phyloP scores from a whole-genome alignment of 352 stramenopile genomes.

The Sclerospora graminicola region DNA sequence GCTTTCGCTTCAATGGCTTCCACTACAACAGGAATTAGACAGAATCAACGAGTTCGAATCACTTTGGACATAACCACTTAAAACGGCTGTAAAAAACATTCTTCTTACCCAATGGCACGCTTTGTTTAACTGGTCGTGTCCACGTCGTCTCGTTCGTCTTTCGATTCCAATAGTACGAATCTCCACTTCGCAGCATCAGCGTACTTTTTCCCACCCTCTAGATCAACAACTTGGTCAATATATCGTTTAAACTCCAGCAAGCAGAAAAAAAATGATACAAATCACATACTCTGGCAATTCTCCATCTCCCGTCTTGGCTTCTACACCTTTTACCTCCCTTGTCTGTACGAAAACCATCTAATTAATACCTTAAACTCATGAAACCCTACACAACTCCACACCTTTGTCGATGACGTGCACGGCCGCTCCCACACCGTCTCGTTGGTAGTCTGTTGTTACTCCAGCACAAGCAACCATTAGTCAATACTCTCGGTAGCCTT shows the following conservation, averaged over 20 bases:
- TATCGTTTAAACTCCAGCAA: no score
- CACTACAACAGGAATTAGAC: conserved; percentile 10
- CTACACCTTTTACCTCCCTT: neutral
- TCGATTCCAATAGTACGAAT: conserved; percentile 69
- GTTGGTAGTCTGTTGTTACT: conserved; percentile 37
- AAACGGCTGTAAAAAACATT: no score
- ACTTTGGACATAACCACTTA: no score
- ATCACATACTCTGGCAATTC: conserved; percentile 15
- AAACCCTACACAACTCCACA: neutral
- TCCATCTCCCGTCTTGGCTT: conserved; percentile 1
- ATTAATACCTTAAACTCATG: neutral
- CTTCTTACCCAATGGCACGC: conserved; percentile 40
- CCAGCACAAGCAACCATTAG: neutral
- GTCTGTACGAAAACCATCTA: neutral
- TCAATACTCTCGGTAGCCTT: neutral
- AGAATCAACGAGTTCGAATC: neutral
- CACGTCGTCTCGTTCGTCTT: conserved; percentile 69
- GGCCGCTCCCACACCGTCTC: conserved; percentile 69
- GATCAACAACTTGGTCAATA: conserved; percentile 1
- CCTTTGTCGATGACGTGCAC: neutral
- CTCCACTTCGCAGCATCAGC: conserved; percentile 38
- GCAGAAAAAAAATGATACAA: neutral
- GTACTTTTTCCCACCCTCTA: conserved; percentile 57
- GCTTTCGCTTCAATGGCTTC: conserved; percentile 52
- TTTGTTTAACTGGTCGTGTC: conserved; percentile 34